A percentile compares a stretch with the other conserved stretches of the same genome.
phyloP scores from a whole-genome alignment of 2,329 filamentous ascomycete species.

The Ceratocystis alfenasii region DNA sequence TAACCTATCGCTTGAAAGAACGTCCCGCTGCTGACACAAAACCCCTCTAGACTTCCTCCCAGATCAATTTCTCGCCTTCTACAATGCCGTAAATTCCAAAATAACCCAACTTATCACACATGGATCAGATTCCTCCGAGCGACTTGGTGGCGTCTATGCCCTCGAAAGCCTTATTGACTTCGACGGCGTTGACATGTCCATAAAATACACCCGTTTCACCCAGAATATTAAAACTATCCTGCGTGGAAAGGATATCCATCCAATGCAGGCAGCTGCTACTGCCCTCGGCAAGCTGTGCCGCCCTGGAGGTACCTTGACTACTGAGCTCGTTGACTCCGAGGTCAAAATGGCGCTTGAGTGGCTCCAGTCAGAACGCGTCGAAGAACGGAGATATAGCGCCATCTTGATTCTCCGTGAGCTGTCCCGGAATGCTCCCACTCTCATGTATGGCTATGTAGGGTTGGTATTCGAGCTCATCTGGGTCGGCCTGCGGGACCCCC shows the following conservation, averaged over 20 bases:
- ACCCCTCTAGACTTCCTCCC: conserved; percentile 53
- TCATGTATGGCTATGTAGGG: conserved; percentile 92
- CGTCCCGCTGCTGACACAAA: background rate
- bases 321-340: conserved; percentile 90
- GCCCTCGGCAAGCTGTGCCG: conserved; percentile 83
- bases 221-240: conserved; percentile 80
- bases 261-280: conserved; percentile 80
- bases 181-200: conserved; percentile 82
- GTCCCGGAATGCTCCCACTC: conserved; percentile 80
- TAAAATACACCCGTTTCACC: conserved; percentile 89
- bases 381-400: conserved; percentile 85
- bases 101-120: conserved; percentile 62
- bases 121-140: conserved; percentile 74
- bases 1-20: background rate
- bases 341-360: conserved; percentile 94
- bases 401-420: conserved; percentile 84
- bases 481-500: conserved; percentile 80
- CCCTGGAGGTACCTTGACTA: conserved; percentile 85
- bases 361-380: conserved; percentile 87
- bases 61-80: conserved; percentile 59
- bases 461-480: conserved; percentile 93
- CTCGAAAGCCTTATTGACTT: conserved; percentile 91
- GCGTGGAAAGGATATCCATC: conserved; percentile 77
- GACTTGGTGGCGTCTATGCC: conserved; percentile 82
- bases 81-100: conserved; percentile 44